phyloP scores from a whole-genome alignment of 495 filamentous ascomycete genomes.

The Penicillium longicatenatum region DNA sequence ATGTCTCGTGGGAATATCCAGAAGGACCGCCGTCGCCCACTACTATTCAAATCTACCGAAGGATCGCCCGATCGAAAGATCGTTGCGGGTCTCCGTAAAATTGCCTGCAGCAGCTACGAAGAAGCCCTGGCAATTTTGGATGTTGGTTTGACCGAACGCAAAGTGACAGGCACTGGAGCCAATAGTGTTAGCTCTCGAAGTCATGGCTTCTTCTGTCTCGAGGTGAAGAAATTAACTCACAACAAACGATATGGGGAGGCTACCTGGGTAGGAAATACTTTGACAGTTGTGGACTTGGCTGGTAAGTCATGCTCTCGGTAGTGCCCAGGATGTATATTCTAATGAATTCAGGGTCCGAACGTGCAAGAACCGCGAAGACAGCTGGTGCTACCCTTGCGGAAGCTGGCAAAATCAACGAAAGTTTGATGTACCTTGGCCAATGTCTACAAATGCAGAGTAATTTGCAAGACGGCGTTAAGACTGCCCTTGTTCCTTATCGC shows the following conservation, averaged over 20 bases:
- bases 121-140: conserved; percentile 92
- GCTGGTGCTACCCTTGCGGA: conserved; percentile 89
- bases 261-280: conserved; percentile 75
- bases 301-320: conserved; percentile 47
- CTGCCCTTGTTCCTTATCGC: conserved; percentile 83
- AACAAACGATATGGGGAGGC: conserved; percentile 51
- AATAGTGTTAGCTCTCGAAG: conserved; percentile 88
- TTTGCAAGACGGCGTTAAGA: conserved; percentile 70
- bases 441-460: conserved; percentile 95
- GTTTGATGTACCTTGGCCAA: conserved; percentile 96
- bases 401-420: conserved; percentile 97
- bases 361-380: conserved; percentile 90
- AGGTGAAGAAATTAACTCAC: conserved; percentile 79
- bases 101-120: conserved; percentile 80
- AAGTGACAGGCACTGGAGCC: conserved; percentile 85
- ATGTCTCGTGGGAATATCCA: conserved; percentile 45
- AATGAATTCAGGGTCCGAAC: conserved; percentile 67
- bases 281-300: conserved; percentile 92
- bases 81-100: conserved; percentile 87
- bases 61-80: conserved; percentile 82
- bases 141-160: conserved; percentile 81
- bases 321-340: conserved; percentile 6
- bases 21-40: conserved; percentile 73
- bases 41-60: conserved; percentile 89
- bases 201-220: conserved; percentile 95